Conservation (phyloP, 768 basidiomycete species). For the Stropharia rugosoannulata region DNA sequence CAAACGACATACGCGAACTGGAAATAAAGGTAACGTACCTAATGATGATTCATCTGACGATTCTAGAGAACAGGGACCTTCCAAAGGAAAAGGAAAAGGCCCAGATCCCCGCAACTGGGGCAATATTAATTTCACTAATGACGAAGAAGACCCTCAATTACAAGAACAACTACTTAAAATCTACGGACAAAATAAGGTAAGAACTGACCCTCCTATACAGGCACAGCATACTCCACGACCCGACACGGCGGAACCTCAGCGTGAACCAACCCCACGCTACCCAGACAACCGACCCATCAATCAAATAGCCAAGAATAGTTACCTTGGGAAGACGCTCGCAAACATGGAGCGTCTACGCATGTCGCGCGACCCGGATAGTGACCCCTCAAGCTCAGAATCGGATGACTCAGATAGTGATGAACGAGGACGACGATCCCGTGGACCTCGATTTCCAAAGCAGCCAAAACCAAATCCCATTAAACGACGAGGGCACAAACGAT, state of each 20-base stretch:
- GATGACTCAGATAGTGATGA: neutral
- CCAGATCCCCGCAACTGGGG: slow-evolving; percentile 24
- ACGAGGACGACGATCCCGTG: neutral
- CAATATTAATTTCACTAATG: slow-evolving; percentile 7
- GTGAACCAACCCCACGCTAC: neutral
- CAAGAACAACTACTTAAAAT: neutral
- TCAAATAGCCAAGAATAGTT: neutral
- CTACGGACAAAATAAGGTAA: no score
- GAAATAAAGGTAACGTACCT: no score
- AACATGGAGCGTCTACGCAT: neutral
- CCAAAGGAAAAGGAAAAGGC: slow-evolving; percentile 22
- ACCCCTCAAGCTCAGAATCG: slow-evolving; percentile 3
- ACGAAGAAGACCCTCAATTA: slow-evolving; percentile 15
- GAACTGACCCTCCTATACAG: no score
- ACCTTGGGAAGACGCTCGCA: slow-evolving; percentile 1
- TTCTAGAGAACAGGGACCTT: slow-evolving; percentile 1
- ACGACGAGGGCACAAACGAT: neutral
- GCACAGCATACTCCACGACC: no score
- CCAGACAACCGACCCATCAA: neutral
- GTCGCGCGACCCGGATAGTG: neutral
- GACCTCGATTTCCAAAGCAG: neutral
- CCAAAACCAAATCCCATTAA: neutral
- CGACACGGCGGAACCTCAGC: neutral
- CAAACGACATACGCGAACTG: no score
- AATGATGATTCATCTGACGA: no score